Evolutionary conservation across 2,329 filamentous ascomycete genomes (phyloP).

Genomic region (Trichoderma atroviride): DNA sequence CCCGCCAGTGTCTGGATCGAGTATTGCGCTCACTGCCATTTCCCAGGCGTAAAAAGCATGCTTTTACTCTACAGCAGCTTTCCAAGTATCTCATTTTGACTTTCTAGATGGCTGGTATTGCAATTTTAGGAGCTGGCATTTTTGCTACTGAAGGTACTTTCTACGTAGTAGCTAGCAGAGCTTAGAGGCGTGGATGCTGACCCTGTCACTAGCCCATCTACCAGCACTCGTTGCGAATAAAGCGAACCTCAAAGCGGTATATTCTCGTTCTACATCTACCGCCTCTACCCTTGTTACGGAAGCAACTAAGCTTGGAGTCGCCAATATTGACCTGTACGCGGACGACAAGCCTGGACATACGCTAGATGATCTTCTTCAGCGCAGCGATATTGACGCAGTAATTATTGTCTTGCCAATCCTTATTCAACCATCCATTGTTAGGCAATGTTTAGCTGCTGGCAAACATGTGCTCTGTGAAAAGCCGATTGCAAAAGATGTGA

Average conservation of each 20-base stretch:
- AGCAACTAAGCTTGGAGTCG: constrained; percentile 5
- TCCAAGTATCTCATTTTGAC: background rate
- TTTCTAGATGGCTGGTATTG: constrained; percentile 9
- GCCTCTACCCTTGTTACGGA: constrained; percentile 11
- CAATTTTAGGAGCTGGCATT: constrained; percentile 22
- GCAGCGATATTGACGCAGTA: constrained; percentile 3
- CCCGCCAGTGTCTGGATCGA: background rate
- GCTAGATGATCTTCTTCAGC: constrained; percentile 17
- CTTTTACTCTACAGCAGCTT: background rate
- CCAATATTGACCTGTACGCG: constrained; percentile 15
- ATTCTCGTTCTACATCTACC: constrained; percentile 13
- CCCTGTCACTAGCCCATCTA: constrained; percentile 1
- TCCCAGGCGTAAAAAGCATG: background rate
- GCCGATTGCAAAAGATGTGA: constrained; percentile 20
- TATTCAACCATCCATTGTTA: constrained; percentile 16
- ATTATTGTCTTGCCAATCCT: constrained; percentile 21
- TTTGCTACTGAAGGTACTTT: constrained; percentile 15
- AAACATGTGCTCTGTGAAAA: constrained; percentile 24
- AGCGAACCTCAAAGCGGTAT: constrained; percentile 14
- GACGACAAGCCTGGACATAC: constrained; percentile 17
- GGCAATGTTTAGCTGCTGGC: constrained; percentile 16
- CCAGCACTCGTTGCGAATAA: constrained; percentile 13
- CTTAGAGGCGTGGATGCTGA: background rate
- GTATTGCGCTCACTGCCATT: background rate
- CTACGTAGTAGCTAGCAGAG: background rate